Evolutionary conservation across 2,329 filamentous ascomycete genomes (phyloP), one percentile per base, ranked within the genome.

Genomic region (Neonectria sp.): DNA sequence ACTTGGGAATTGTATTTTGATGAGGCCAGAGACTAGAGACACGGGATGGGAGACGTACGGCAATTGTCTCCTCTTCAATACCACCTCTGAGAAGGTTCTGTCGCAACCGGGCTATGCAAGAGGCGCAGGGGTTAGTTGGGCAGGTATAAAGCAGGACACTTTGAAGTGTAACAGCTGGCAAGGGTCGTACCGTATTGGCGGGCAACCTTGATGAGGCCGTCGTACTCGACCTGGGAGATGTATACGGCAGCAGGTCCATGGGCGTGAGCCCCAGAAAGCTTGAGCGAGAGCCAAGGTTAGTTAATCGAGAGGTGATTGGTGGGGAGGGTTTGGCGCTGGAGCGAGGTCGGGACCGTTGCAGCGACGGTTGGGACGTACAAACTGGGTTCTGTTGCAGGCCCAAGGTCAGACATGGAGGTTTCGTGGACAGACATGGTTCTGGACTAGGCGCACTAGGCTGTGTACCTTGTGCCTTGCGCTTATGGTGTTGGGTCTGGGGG

Each of bases 181-280:
- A 33, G 5, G 24, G 15, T 51, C 82, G 70, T 84, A 91, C 89
- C 82, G 75, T 90, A 91, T 78, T 90, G 85, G 66, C 81, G 83
- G 56, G 84, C 82, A 61, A 73, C 70, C 63, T 85, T 78, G 71
- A 90, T 83, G 67, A 94, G 83, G 55, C 78, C 79, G 56, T 91
- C 86, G 79, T 94, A 89, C 75, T 94, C 90, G 56, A 80, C 78
- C 74, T 85, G 89, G 43, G 87, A 82, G 61, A 94, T 86, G 63
- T 84, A 86, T 53, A 92, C 82, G 17, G 80, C 73, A 60, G 82
- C 59, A 9, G 65, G 43, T 29, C 37, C 57, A 21, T 43, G 60
- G 4, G 31, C 21, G 6, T 58, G 31, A 27, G 60, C 31, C 29
- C 60, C 56, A 12, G 62, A 33, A 17, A 49, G 51, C 67, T 72